Evolutionary conservation across 2,329 filamentous ascomycete species (phyloP).

Genomic region (Emericellopsis cladophorae): DNA sequence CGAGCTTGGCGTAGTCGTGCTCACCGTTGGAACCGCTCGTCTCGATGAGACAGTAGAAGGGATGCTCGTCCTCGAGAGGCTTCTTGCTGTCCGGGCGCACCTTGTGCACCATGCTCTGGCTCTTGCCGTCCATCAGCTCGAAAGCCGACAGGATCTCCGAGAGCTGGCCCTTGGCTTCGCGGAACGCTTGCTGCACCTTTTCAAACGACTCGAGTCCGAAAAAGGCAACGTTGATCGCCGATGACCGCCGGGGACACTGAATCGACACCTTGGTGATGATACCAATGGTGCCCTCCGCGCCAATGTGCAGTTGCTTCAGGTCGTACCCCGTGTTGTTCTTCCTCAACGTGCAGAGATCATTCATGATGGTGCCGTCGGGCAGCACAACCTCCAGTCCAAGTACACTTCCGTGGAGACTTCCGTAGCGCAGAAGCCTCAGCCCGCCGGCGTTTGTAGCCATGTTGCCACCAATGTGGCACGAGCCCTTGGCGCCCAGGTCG

Average conservation of each 20-base stretch:
- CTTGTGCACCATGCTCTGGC: constrained; percentile 62
- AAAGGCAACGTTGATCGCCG: constrained; percentile 88
- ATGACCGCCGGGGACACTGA: constrained; percentile 74
- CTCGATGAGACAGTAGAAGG: constrained; percentile 95
- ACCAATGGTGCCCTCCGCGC: constrained; percentile 86
- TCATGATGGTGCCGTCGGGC: constrained; percentile 81
- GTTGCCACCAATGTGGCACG: constrained; percentile 92
- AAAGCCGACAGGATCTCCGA: constrained; percentile 95
- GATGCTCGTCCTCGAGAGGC: constrained; percentile 72
- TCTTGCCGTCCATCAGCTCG: constrained; percentile 86
- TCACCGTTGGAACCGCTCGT: constrained; percentile 91
- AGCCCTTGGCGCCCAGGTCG: constrained; percentile 95
- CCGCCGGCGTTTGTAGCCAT: constrained; percentile 93
- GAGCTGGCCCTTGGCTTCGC: constrained; percentile 78
- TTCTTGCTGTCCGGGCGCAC: constrained; percentile 60
- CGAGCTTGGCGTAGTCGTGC: constrained; percentile 86
- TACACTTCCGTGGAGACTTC: constrained; percentile 85
- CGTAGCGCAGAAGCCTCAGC: constrained; percentile 78
- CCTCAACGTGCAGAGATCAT: constrained; percentile 75
- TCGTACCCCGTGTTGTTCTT: constrained; percentile 99
- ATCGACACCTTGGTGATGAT: constrained; percentile 87
- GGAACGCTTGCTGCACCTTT: constrained; percentile 74
- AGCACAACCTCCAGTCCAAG: constrained; percentile 88
- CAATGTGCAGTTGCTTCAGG: constrained; percentile 92
- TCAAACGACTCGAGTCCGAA: constrained; percentile 87